Conservation (phyloP, 805 yeast species). For the fission yeast (Schizosaccharomyces pombe) region ASM294v3 CU329670.1:2703001-2703500, state of each 20-base stretch:
- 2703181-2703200: slow-evolving; percentile 91
- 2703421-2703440: slow-evolving; percentile 72
- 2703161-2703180: slow-evolving; percentile 92
- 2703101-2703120: slow-evolving; percentile 56
- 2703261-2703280: slow-evolving; percentile 76
- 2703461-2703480: slow-evolving; percentile 36
- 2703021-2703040: slow-evolving; percentile 51
- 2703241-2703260: slow-evolving; percentile 92
- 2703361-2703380: slow-evolving; percentile 56
- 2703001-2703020: neutral
- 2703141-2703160: slow-evolving; percentile 82
- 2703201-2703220: slow-evolving; percentile 93
- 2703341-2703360: slow-evolving; percentile 62
- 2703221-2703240: slow-evolving; percentile 77
- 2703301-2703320: slow-evolving; percentile 63
- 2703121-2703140: slow-evolving; percentile 52
- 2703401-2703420: slow-evolving; percentile 48
- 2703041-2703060: slow-evolving; percentile 50
- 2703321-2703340: slow-evolving; percentile 65
- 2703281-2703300: slow-evolving; percentile 93
- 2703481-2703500: slow-evolving; percentile 60
- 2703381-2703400: slow-evolving; percentile 42
- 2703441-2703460: slow-evolving; percentile 51
- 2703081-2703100: slow-evolving; percentile 54
- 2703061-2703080: slow-evolving; percentile 78